phyloP scores from a whole-genome alignment of 495 filamentous ascomycete genomes.

The Elaphomyces granulatus region DNA sequence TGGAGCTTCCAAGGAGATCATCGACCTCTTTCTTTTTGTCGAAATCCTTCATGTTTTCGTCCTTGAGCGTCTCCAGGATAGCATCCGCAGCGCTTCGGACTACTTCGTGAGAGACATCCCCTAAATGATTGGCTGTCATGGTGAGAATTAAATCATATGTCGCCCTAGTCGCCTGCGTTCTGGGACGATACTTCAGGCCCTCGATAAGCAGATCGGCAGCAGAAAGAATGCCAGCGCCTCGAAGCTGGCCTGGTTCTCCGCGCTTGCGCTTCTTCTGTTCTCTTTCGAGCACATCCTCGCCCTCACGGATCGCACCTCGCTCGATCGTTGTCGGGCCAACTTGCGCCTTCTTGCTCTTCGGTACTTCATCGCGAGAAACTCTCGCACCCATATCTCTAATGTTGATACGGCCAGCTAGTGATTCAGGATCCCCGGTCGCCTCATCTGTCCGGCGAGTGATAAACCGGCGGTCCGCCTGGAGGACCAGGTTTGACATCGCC shows the following conservation, averaged over 20 bases:
- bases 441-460: slow-evolving; percentile 85
- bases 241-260: slow-evolving; percentile 52
- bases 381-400: slow-evolving; percentile 89
- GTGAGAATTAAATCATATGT: slow-evolving; percentile 95
- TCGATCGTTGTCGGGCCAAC: slow-evolving; percentile 51
- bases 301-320: slow-evolving; percentile 67
- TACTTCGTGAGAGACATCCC: slow-evolving; percentile 84
- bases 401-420: slow-evolving; percentile 81
- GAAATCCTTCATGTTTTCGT: slow-evolving; percentile 91
- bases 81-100: slow-evolving; percentile 94
- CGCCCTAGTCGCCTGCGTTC: slow-evolving; percentile 81
- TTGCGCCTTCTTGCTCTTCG: slow-evolving; percentile 58
- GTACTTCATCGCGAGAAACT: slow-evolving; percentile 61
- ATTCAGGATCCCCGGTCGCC: slow-evolving; percentile 93
- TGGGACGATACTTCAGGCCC: slow-evolving; percentile 71
- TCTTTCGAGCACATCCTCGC: slow-evolving; percentile 70
- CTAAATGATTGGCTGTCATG: slow-evolving; percentile 73
- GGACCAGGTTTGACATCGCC: slow-evolving; percentile 99
- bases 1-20: slow-evolving; percentile 68
- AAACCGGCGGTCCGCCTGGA: slow-evolving; percentile 97
- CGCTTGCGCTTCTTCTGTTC: slow-evolving; percentile 81
- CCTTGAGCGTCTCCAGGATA: slow-evolving; percentile 79
- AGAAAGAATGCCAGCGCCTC: slow-evolving; percentile 69
- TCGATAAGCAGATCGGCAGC: slow-evolving; percentile 79
- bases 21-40: slow-evolving; percentile 98